Evolutionary conservation across 805 yeast species (phyloP).

Genomic region (Metschnikowia arizonensis): DNA sequence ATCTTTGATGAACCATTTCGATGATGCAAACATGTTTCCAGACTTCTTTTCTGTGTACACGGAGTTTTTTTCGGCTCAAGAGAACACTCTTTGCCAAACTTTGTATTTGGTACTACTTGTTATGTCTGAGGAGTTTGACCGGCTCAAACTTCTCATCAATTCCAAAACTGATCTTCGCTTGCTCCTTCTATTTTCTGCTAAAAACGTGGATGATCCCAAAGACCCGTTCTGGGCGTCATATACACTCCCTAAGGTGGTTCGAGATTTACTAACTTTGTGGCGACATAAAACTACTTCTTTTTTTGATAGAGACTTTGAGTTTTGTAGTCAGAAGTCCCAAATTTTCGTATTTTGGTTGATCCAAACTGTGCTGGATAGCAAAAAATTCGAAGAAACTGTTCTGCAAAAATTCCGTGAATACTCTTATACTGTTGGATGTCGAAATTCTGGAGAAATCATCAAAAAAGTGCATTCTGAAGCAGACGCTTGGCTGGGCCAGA

Average conservation of each 20-base stretch:
- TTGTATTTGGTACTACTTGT: neutral
- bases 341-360: constrained; percentile 13
- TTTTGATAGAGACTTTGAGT: neutral
- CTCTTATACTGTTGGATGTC: constrained; percentile 5
- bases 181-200: constrained; percentile 6
- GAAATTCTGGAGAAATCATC: neutral
- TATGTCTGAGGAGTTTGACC: neutral
- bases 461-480: constrained; percentile 8
- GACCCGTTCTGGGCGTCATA: constrained; percentile 9
- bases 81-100: neutral
- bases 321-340: neutral
- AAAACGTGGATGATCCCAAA: neutral
- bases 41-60: neutral
- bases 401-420: constrained; percentile 7
- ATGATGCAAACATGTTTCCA: neutral
- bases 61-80: neutral
- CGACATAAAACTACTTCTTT: neutral
- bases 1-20: neutral
- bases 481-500: constrained; percentile 13
- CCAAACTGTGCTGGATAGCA: neutral
- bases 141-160: neutral
- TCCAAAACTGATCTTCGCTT: constrained; percentile 13
- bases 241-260: neutral
- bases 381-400: neutral
- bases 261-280: neutral